Evolutionary conservation across 1,139 yeast genomes (phyloP).

Genomic region (Yamadazyma membranifaciens): DNA sequence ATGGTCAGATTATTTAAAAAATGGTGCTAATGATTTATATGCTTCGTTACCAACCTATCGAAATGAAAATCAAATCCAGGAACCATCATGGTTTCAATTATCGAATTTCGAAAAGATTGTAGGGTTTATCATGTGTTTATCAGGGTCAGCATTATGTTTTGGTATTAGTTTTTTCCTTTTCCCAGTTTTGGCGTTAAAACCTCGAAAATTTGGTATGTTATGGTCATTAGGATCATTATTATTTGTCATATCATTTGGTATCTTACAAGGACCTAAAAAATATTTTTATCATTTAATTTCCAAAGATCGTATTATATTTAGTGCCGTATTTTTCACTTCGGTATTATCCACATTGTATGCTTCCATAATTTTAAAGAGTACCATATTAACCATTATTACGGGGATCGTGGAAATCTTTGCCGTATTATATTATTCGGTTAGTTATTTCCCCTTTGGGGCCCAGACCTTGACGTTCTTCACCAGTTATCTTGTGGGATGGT

Average conservation of each 20-base stretch:
- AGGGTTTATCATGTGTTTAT: slow-evolving; percentile 74
- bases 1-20: slow-evolving; percentile 46
- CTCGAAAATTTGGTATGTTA: slow-evolving; percentile 82
- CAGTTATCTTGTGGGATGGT: slow-evolving; percentile 74
- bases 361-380: slow-evolving; percentile 57
- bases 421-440: slow-evolving; percentile 81
- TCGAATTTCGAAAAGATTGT: slow-evolving; percentile 78
- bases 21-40: slow-evolving; percentile 43
- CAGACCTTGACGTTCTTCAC: slow-evolving; percentile 82
- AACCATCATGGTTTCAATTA: slow-evolving; percentile 57
- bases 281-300: slow-evolving; percentile 75
- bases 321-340: slow-evolving; percentile 73
- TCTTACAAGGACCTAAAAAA: slow-evolving; percentile 86
- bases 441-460: slow-evolving; percentile 96
- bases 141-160: slow-evolving; percentile 78
- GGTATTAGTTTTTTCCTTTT: slow-evolving; percentile 76
- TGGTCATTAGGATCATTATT: slow-evolving; percentile 93
- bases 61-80: slow-evolving; percentile 27
- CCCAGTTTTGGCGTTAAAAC: slow-evolving; percentile 87
- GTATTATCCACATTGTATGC: slow-evolving; percentile 65
- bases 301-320: slow-evolving; percentile 73
- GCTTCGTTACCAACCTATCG: slow-evolving; percentile 39
- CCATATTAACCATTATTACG: slow-evolving; percentile 73
- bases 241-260: slow-evolving; percentile 86
- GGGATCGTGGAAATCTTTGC: slow-evolving; percentile 80